phyloP scores from a whole-genome alignment of 139 green algal species.

The Parachlorella kessleri region DNA sequence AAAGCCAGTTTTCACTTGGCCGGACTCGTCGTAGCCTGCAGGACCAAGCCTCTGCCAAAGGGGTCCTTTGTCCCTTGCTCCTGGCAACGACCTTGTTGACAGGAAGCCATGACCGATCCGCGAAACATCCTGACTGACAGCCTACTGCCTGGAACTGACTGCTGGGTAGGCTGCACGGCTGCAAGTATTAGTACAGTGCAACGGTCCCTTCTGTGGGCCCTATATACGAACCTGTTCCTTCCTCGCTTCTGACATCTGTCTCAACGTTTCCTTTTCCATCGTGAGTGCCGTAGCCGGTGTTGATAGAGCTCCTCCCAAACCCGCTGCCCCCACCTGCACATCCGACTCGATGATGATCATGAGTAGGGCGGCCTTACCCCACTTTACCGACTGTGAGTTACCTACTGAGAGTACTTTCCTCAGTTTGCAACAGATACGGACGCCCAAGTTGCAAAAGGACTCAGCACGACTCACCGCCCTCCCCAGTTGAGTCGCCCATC shows the following conservation, averaged over 20 bases:
- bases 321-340: no score
- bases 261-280: constrained; percentile 23
- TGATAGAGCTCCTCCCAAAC: no score
- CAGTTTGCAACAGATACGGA: no score
- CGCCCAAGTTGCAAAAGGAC: no score
- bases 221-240: constrained; percentile 17
- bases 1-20: constrained; percentile 25
- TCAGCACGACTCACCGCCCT: no score
- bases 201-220: no score
- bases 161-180: neutral
- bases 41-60: neutral
- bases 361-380: no score
- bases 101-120: no score
- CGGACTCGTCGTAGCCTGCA: constrained; percentile 29
- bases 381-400: no score
- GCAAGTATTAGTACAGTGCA: neutral
- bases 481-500: no score
- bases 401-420: no score
- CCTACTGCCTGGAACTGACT: neutral
- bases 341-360: no score
- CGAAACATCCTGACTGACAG: neutral
- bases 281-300: constrained; percentile 33
- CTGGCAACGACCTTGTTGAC: neutral
- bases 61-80: neutral
- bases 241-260: neutral